phyloP scores from a whole-genome alignment of 2,329 filamentous ascomycete species.

The Amauroascus niger region DNA sequence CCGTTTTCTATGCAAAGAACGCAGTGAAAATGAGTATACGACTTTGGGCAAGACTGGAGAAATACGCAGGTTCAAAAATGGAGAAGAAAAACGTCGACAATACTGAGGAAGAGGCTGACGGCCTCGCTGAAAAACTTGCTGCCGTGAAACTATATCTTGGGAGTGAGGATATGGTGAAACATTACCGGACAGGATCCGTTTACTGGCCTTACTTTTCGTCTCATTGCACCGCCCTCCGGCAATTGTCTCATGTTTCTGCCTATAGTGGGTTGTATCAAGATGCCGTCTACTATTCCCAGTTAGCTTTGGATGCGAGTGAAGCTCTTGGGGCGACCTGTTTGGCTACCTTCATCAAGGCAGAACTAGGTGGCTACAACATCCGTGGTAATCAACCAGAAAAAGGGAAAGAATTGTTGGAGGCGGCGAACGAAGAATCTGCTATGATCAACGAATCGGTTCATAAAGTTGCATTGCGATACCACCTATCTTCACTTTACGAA shows the following conservation, averaged over 20 bases:
- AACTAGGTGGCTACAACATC: conserved; percentile 42
- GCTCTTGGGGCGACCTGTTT: conserved; percentile 54
- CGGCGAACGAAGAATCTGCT: conserved; percentile 48
- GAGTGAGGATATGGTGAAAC: conserved; percentile 21
- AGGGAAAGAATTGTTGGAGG: conserved; percentile 48
- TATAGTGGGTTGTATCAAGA: conserved; percentile 82
- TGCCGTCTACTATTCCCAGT: conserved; percentile 77
- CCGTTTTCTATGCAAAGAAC: conserved; percentile 41
- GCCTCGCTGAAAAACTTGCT: conserved; percentile 32
- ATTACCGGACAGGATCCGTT: conserved; percentile 49
- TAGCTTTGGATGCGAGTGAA: conserved; percentile 66
- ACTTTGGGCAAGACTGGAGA: conserved; percentile 45
- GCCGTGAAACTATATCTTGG: conserved; percentile 32
- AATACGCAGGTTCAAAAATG: conserved; percentile 30
- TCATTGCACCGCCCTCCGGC: conserved; percentile 60
- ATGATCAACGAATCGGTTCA: conserved; percentile 44
- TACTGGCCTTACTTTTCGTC: conserved; percentile 73
- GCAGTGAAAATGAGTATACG: conserved; percentile 42
- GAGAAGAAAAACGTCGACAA: conserved; percentile 22
- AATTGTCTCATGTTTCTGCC: conserved; percentile 68
- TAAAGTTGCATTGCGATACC: conserved; percentile 41
- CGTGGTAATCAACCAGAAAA: conserved; percentile 43
- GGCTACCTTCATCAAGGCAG: conserved; percentile 38
- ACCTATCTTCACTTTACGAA: conserved; percentile 39
- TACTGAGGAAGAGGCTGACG: conserved; percentile 27